phyloP scores from a whole-genome alignment of 371 early-diverging fungal species.

The Syncephalis plumigaleata region DNA sequence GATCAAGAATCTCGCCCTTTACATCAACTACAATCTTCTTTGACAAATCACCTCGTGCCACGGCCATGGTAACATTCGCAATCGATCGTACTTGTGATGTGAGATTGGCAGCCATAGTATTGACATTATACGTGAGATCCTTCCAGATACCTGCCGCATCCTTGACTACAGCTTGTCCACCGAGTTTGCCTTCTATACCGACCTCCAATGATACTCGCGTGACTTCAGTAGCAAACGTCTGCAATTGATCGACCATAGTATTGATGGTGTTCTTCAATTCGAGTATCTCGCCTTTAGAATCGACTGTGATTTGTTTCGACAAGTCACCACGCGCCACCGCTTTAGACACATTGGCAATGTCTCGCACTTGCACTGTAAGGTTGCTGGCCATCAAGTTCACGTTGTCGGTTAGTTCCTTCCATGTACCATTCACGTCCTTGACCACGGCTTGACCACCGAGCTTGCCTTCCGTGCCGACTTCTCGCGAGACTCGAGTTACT shows the following conservation, averaged over 20 bases:
- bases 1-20: constrained; percentile 28
- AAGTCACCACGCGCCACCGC: constrained; percentile 30
- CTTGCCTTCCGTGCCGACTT: constrained; percentile 27
- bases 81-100: constrained; percentile 30
- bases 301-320: constrained; percentile 24
- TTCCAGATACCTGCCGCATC: constrained; percentile 37
- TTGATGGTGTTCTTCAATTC: constrained; percentile 25
- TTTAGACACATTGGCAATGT: constrained; percentile 27
- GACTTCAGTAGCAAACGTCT: constrained; percentile 31
- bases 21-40: constrained; percentile 23
- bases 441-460: constrained; percentile 24
- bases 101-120: constrained; percentile 24
- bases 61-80: constrained; percentile 26
- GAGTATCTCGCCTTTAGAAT: constrained; percentile 17
- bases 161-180: constrained; percentile 24
- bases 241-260: constrained; percentile 28
- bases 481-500: constrained; percentile 22
- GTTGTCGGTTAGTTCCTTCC: constrained; percentile 28
- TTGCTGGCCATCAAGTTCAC: constrained; percentile 30
- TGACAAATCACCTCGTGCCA: constrained; percentile 25
- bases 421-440: constrained; percentile 21
- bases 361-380: constrained; percentile 30
- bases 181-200: constrained; percentile 27
- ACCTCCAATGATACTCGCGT: constrained; percentile 28
- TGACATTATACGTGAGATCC: constrained; percentile 30